These are phyloP conservation scores for Dipteronia dyeriana DNA, from an alignment of 345 rosid genomes.

Conservation along the genomic window DNA sequence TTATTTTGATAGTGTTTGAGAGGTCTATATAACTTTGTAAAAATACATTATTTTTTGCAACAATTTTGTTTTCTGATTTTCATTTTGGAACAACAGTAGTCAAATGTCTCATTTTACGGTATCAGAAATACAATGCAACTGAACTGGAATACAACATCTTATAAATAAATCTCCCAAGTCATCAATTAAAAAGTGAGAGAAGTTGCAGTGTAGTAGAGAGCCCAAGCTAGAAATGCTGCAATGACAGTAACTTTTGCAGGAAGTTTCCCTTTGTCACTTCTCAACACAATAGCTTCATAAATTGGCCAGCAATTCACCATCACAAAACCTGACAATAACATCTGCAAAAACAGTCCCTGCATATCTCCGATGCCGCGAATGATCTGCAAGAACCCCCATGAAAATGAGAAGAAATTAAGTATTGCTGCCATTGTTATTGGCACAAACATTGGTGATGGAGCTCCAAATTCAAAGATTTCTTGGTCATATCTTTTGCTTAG, in stretches of 20 bases:
- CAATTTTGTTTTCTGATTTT: background rate
- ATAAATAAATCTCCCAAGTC: background rate
- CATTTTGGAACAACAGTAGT: too few species aligned
- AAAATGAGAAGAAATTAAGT: slow-evolving; percentile 48
- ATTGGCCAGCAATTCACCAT: slow-evolving; percentile 55
- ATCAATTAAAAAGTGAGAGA: slow-evolving; percentile 32
- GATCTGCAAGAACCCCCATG: slow-evolving; percentile 27
- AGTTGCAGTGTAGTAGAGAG: slow-evolving; percentile 28
- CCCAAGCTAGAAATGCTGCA: slow-evolving; percentile 32
- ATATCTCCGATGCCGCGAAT: background rate
- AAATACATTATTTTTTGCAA: too few species aligned
- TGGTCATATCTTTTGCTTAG: slow-evolving; percentile 55
- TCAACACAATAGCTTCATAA: slow-evolving; percentile 59
- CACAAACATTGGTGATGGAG: slow-evolving; percentile 54
- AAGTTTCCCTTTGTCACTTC: slow-evolving; percentile 60
- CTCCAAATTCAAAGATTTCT: slow-evolving; percentile 64
- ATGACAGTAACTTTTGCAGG: slow-evolving; percentile 30
- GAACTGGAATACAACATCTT: background rate
- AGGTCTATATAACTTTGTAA: too few species aligned
- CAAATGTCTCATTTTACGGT: too few species aligned
- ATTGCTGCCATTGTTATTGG: slow-evolving; percentile 44
- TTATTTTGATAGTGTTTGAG: background rate
- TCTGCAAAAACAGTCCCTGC: slow-evolving; percentile 38
- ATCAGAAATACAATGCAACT: background rate
- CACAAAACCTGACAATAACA: slow-evolving; percentile 43